Base-by-base conservation (phyloP, 2,329 filamentous ascomycete genomes). In the Juglanconis oblonga region DNA sequence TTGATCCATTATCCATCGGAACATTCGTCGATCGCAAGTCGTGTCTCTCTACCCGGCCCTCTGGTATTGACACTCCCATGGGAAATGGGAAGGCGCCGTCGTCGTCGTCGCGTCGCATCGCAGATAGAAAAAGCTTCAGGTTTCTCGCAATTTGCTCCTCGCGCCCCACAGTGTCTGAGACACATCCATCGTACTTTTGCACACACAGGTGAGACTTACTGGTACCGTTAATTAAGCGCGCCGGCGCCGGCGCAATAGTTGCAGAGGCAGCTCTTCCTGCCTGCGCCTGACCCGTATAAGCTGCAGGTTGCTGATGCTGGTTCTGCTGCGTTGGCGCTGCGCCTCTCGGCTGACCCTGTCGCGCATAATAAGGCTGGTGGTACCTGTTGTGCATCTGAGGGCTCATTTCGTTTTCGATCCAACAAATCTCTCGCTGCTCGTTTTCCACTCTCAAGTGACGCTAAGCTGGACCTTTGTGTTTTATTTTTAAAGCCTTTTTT, bases 121-220 rank as follows among this genome's bases (percentile, higher is more conserved):
- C 35, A 7, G 11, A 38, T 38, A 11, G 35, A 38, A 38, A 38
- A 38, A 42, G 38, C 38, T 42, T 42, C n/a, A 14, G 38, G 38
- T 4, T 13, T 42, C 5, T 42, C 10, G 38, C 9, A 10, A 14
- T 13, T 7, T 42, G 11, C 9, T 14, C 4, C 38, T 42, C 9
- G 10, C 17, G n/a, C 38, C 11, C 36, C 35, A 13, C 10, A 14
- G 38, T 5, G 9, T 42, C 9, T 14, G 9, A 42, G 38, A 42
- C 38, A 42, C n/a, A 13, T 13, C n/a, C 38, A 14, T 42, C 38
- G 38, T 10, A 4, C 5, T 42, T 42, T 42, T 13, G n/a, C 33
- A 6, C 17, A 42, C 33, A 5, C 17, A 38, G 35, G 52, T 59
- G 57, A 52, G 52, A 59, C 58, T 51, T 56, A 56, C 58, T 52